Conservation (phyloP, 2,329 filamentous ascomycete species). For the Colletotrichum horii region DNA sequence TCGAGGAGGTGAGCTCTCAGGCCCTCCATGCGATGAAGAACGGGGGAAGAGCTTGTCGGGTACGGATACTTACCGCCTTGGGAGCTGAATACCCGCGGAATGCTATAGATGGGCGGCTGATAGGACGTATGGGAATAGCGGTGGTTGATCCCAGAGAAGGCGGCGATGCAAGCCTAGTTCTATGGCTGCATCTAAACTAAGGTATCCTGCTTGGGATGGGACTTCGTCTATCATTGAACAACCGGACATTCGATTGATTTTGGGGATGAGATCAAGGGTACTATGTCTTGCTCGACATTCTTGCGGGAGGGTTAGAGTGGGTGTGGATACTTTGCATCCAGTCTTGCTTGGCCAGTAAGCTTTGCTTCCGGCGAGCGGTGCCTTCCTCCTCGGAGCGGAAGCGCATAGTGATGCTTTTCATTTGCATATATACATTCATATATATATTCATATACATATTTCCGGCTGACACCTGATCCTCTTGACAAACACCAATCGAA, state of each 20-base stretch:
- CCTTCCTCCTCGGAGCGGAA: neutral
- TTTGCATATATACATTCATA: too few relatives aligned
- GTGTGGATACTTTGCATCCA: too few relatives aligned
- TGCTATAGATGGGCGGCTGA: neutral
- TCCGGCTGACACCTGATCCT: too few relatives aligned
- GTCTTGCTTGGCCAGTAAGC: too few relatives aligned
- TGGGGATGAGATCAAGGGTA: too few relatives aligned
- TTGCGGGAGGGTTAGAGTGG: neutral
- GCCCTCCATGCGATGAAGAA: accelerated
- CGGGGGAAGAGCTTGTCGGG: neutral
- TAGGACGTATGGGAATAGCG: accelerated
- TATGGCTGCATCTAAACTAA: neutral
- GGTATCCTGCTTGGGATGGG: too few relatives aligned
- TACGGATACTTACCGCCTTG: accelerated
- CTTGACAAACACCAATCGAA: too few relatives aligned
- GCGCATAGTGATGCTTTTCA: neutral
- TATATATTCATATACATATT: too few relatives aligned
- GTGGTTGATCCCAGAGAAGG: neutral
- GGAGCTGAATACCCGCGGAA: accelerated
- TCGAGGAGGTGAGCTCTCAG: neutral
- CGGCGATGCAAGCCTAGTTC: neutral
- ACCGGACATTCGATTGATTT: too few relatives aligned
- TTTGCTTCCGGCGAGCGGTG: accelerated
- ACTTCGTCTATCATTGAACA: too few relatives aligned
- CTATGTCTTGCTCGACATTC: neutral